These are phyloP conservation scores for Fusarium sp. DNA, from an alignment of 2,329 filamentous ascomycete species.

Conservation along the genomic window DNA sequence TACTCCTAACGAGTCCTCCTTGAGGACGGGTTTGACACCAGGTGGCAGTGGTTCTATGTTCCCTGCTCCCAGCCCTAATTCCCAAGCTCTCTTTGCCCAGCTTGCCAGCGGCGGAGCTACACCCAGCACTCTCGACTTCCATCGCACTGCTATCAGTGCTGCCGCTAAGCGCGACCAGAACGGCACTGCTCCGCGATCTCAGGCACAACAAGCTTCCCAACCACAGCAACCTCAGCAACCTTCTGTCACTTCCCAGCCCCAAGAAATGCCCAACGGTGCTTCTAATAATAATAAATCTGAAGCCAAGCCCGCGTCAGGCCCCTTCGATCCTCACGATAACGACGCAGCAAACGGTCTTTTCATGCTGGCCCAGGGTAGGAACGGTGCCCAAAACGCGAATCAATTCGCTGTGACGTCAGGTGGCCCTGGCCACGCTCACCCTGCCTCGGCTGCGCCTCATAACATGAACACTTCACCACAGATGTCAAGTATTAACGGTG, in stretches of 20 bases:
- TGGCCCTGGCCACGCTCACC: constrained; percentile 62
- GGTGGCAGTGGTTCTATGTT: constrained; percentile 98
- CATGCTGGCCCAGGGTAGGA: constrained; percentile 81
- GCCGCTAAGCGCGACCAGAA: constrained; percentile 70
- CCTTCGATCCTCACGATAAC: constrained; percentile 90
- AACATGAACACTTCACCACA: constrained; percentile 61
- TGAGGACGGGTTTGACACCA: constrained; percentile 91
- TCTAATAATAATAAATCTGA: constrained; percentile 58
- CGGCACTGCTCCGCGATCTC: constrained; percentile 46
- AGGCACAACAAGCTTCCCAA: constrained; percentile 52
- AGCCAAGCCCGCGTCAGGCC: constrained; percentile 66
- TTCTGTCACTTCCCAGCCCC: constrained; percentile 63
- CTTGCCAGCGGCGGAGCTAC: constrained; percentile 85
- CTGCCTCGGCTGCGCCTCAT: constrained; percentile 51
- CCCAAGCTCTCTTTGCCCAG: constrained; percentile 83
- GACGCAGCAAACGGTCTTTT: constrained; percentile 95
- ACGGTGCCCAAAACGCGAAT: constrained; percentile 63
- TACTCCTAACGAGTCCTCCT: constrained; percentile 94
- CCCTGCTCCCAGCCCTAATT: constrained; percentile 88
- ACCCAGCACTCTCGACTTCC: constrained; percentile 91
- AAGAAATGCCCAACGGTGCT: constrained; percentile 59
- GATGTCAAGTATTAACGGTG: constrained; percentile 61
- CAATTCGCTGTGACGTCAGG: constrained; percentile 60
- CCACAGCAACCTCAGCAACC: constrained; percentile 33
- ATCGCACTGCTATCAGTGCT: constrained; percentile 88